phyloP scores from a whole-genome alignment of 1,139 yeast genomes.

The Protomyces macrosporus region DNA sequence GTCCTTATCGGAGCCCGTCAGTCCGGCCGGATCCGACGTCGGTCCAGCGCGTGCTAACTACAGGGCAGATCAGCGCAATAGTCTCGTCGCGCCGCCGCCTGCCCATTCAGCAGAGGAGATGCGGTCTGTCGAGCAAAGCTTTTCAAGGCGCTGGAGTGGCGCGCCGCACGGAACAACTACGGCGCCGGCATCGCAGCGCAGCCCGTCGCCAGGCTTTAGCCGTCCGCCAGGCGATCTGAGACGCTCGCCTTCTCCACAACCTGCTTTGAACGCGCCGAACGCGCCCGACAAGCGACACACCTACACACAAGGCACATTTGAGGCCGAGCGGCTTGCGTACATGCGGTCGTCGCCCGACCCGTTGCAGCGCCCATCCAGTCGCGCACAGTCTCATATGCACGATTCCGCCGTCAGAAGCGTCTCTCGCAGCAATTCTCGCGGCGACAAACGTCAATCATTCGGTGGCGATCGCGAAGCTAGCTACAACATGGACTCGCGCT shows the following conservation, averaged over 20 bases:
- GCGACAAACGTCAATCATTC: not conserved
- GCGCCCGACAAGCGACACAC: not conserved
- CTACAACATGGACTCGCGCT: not conserved
- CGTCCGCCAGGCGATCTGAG: conserved; percentile 19
- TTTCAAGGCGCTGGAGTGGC: conserved; percentile 27
- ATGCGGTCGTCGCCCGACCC: not conserved
- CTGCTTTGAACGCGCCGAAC: not conserved
- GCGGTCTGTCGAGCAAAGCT: conserved; percentile 36
- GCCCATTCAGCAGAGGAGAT: conserved; percentile 40
- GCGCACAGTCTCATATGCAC: not conserved
- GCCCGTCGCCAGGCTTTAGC: not conserved
- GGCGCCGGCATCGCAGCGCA: not conserved
- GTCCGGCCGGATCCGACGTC: conserved; percentile 6
- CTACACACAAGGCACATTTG: not conserved
- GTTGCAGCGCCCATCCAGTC: not conserved
- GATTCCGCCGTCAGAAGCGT: not conserved
- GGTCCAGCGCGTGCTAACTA: not conserved
- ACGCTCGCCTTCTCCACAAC: conserved; percentile 22
- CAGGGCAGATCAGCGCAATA: not conserved
- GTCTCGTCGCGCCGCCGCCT: conserved; percentile 32
- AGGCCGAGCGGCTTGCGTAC: too few relatives aligned
- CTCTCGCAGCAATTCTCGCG: not conserved
- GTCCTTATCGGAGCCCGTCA: conserved; percentile 14
- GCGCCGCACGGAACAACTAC: not conserved
- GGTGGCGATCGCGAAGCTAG: not conserved